phyloP scores from a whole-genome alignment of 2,329 filamentous ascomycete genomes.

The Juglanconis oblonga region DNA sequence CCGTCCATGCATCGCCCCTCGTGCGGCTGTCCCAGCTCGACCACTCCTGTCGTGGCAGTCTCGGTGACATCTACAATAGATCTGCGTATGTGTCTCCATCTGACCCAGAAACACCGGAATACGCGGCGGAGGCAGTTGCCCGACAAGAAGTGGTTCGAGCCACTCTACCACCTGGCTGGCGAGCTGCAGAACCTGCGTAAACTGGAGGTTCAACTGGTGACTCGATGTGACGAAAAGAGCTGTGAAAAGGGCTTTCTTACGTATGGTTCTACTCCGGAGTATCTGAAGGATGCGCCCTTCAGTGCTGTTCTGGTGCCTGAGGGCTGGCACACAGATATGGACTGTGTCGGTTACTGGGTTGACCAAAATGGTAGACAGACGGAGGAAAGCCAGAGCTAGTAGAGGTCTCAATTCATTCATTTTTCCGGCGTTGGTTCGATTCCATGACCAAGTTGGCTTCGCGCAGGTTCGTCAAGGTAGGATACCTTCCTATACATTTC shows the following conservation, averaged over 20 bases:
- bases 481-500: no score
- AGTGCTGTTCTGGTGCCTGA: neutral
- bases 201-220: conserved; percentile 1
- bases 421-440: no score
- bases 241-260: no score
- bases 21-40: no score
- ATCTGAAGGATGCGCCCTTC: neutral
- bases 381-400: no score
- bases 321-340: neutral
- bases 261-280: neutral
- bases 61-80: neutral
- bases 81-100: conserved; percentile 5
- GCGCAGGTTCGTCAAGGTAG: no score
- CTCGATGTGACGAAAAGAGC: neutral
- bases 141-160: neutral
- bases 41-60: no score
- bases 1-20: no score
- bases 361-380: neutral
- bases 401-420: no score
- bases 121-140: neutral
- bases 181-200: neutral
- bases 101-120: neutral
- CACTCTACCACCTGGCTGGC: neutral
- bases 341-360: neutral
- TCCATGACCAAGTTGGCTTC: no score